These are phyloP conservation scores for Fusarium domesticum DNA, from an alignment of 2,329 filamentous ascomycete species.

Conservation along the genomic window DNA sequence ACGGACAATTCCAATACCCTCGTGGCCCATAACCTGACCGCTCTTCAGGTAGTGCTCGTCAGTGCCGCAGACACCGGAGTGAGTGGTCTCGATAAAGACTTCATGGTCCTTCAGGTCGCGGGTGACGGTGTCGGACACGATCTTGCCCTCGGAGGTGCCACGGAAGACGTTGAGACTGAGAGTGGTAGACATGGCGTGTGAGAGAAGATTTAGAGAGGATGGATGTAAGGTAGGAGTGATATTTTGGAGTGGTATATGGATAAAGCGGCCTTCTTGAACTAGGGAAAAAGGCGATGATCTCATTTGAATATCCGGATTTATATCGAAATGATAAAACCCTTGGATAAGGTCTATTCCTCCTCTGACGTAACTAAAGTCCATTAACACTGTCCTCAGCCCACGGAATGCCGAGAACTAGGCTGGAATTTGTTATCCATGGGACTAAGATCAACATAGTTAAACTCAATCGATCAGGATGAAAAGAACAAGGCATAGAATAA, in stretches of 20 bases:
- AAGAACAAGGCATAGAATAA: not conserved
- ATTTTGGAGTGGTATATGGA: too few relatives aligned
- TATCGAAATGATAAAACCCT: not conserved
- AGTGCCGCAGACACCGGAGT: conserved; percentile 19
- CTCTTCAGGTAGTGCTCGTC: conserved; percentile 18
- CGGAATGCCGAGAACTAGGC: not conserved
- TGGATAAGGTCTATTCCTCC: not conserved
- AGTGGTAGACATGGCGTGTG: conserved; percentile 17
- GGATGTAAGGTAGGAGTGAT: too few relatives aligned
- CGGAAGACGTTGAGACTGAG: conserved; percentile 21
- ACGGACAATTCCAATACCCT: conserved; percentile 18
- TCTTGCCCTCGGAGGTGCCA: conserved; percentile 19
- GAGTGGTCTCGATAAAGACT: conserved; percentile 21
- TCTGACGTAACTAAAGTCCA: not conserved
- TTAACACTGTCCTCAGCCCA: not conserved
- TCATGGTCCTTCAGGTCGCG: conserved; percentile 17
- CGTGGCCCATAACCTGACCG: conserved; percentile 13
- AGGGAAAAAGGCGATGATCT: not conserved
- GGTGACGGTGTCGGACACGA: conserved; percentile 12
- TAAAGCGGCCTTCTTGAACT: not conserved
- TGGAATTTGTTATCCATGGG: not conserved
- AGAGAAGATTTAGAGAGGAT: too few relatives aligned
- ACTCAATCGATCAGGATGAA: not conserved
- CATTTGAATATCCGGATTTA: not conserved
- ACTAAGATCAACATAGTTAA: not conserved